phyloP scores from a whole-genome alignment of 1,139 yeast genomes.

The Meyerozyma guilliermondii region DNA sequence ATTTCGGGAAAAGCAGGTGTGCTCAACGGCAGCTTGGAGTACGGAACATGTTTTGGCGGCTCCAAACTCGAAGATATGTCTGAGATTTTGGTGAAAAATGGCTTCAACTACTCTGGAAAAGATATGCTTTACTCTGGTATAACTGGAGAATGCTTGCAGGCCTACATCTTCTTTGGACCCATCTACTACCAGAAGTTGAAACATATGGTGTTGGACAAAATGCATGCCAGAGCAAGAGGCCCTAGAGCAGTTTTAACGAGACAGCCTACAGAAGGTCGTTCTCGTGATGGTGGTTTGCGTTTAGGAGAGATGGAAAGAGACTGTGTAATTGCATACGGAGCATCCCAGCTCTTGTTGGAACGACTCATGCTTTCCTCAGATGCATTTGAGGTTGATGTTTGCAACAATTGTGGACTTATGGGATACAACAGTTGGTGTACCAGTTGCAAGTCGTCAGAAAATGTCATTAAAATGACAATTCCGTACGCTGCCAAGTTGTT shows the following conservation, averaged over 20 bases:
- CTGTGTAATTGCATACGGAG: conserved; percentile 99
- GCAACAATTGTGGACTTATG: conserved; percentile 96
- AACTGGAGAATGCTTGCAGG: conserved; percentile 96
- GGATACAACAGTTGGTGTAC: conserved; percentile 98
- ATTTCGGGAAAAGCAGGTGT: conserved; percentile 98
- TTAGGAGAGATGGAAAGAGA: conserved; percentile 99
- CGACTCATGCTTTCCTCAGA: conserved; percentile 96
- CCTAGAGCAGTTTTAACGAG: conserved; percentile 97
- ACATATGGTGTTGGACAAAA: conserved; percentile 98
- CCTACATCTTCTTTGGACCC: conserved; percentile 97
- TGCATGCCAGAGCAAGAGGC: conserved; percentile 99
- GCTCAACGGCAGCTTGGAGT: conserved; percentile 81
- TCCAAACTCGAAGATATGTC: conserved; percentile 95
- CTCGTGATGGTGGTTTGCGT: conserved; percentile 98
- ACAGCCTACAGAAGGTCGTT: conserved; percentile 99
- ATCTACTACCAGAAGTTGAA: conserved; percentile 95
- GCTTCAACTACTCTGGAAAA: conserved; percentile 92
- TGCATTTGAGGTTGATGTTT: conserved; percentile 94
- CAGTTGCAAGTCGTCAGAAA: conserved; percentile 83
- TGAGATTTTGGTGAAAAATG: conserved; percentile 82
- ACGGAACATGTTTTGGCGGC: conserved; percentile 98
- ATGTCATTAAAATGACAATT: conserved; percentile 88
- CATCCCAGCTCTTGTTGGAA: conserved; percentile 88
- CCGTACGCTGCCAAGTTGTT: conserved; percentile 96
- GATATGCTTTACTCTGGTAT: conserved; percentile 98